Evolutionary conservation across 768 basidiomycete species (phyloP), one percentile per base, ranked within the genome.

Genomic region (Mycena indigotica): DNA sequence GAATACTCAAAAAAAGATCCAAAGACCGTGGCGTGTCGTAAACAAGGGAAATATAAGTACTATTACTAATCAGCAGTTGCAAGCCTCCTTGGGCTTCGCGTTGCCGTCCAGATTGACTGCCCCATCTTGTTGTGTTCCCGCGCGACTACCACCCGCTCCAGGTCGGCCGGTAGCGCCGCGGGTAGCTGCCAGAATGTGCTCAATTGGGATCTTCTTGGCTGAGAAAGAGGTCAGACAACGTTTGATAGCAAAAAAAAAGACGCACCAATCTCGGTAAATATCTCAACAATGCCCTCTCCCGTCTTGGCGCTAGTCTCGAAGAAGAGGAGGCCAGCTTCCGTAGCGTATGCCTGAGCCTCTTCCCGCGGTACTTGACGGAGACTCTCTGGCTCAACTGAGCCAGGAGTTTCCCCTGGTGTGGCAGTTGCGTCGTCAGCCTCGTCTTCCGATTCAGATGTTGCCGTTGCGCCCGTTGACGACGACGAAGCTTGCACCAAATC

Each of bases 281-380:
- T 86, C 68, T 98, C 97, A 24, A 94, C 90, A 54, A 98, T 85
- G 35, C 94, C 95, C 67, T 95, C 91, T 17, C 95, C 95, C 4
- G 93, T 93, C 85, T 98, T 99, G 24, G 97, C 97, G 67, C 89
- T 92, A 32, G 95, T 97, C 80, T 99, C 97, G 65, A 96, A 97
- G 81, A 98, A 98, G 39, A 99, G 76, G 40, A 98, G 72, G 1
- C 92, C 91, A n/a, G 91, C 88, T 73, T 98, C 97, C 54, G 90
- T 85, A 13, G 97, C 97, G 70, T 98, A 99, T 6, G 94, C 94
- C 69, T 93, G 89, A 2, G 96, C 97, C 75, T 98, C 97, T 67
- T 97, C 96, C 57, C 86, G 82, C 24, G 93, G 87, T 21, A 99
- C 95, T 72, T 98, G 93, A 65, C 97, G 80, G 66, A 92, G 72